phyloP scores from a whole-genome alignment of 768 basidiomycete species.

The Pleurotus djamor region DNA sequence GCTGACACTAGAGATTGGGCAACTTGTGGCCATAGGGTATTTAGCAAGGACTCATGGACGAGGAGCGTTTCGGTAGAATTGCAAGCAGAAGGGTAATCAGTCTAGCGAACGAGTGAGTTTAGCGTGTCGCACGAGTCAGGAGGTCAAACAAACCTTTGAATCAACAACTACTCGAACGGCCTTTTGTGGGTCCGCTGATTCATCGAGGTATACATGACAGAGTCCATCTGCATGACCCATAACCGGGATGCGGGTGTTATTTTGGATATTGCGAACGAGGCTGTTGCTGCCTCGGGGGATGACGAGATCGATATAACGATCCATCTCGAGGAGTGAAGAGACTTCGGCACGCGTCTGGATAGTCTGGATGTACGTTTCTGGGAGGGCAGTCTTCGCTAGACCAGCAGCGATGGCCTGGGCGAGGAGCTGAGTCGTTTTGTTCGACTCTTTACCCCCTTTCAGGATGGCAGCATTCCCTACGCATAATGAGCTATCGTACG shows the following conservation, averaged over 20 bases:
- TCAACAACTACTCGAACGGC: conserved; percentile 83
- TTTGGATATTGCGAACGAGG: conserved; percentile 87
- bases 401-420: conserved; percentile 79
- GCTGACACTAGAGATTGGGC: conserved; percentile 67
- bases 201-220: conserved; percentile 88
- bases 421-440: conserved; percentile 72
- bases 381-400: conserved; percentile 69
- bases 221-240: conserved; percentile 99
- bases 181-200: conserved; percentile 74
- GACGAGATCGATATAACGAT: conserved; percentile 93
- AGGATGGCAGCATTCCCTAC: conserved; percentile 95
- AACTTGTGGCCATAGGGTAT: conserved; percentile 79
- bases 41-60: conserved; percentile 71
- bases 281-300: conserved; percentile 95
- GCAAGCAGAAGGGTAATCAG: conserved; percentile 94
- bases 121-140: conserved; percentile 6
- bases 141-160: conserved; percentile 64
- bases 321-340: conserved; percentile 79
- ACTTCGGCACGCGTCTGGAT: conserved; percentile 93
- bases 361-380: conserved; percentile 82
- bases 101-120: conserved; percentile 40
- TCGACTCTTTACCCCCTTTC: conserved; percentile 97
- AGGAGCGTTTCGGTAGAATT: conserved; percentile 91
- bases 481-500: background rate
- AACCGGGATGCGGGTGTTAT: conserved; percentile 88